Base-by-base conservation (phyloP, 2,329 filamentous ascomycete genomes). In the Neobulgaria alba region DNA sequence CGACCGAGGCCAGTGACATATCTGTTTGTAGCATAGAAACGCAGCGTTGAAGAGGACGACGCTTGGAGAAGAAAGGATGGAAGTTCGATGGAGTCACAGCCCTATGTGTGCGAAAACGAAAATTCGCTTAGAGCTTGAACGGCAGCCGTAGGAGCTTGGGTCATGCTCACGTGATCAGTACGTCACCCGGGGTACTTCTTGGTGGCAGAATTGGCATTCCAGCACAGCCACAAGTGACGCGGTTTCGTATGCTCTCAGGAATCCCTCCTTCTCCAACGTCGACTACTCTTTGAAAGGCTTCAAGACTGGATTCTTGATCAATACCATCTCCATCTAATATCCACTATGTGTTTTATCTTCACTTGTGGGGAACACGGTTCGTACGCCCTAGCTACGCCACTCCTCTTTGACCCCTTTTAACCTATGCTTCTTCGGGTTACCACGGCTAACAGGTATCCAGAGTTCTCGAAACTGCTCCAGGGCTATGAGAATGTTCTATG, bases 21-120 rank as follows among this genome's bases (percentile, higher is more conserved):
- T 85, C 73, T 69, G 75, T 77, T 76, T 85, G 82, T 82, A 82
- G 85, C 85, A 89, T 88, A 86, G 85, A 89, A 89, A 89, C 83
- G 83, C 84, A 84, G 85, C 85, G 75, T 85, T 89, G 82, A 78
- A 73, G 76, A 82, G 83, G 83, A 80, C 79, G 82, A 77, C 79
- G 78, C 80, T 84, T 82, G 70, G 49, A 54, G 64, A 63, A 61
- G 68, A 55, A 56, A 64, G 10, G 23, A 7, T 26, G 23, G 7
- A 26, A 12, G 23, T 7, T 7, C 62, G 36, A 50, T 39, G 33
- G 45, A 39, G 36, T 36, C 36, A 38, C 33, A 14, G 33, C 3
- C 3, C 36, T 32, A 34, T 38, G 43, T 17, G 29, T 18, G 18
- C 12, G 23, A 12, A 16, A 17, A 9, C 18, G 23, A 30, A 19